Evolutionary conservation across 148 eudicot species (phyloP).

Genomic region (Pharnaceum exiguum): DNA sequence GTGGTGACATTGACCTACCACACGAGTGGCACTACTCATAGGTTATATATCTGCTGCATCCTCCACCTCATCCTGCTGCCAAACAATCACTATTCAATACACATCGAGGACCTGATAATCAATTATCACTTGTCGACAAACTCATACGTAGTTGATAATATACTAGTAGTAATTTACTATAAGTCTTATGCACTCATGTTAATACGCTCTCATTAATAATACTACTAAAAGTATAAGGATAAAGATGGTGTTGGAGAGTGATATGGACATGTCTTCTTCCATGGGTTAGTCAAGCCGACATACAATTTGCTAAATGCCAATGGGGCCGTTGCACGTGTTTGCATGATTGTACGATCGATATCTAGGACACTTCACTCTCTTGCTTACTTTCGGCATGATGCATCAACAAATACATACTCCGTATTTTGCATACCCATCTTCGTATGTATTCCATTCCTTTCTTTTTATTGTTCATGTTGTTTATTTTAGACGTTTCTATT

Average conservation of each 20-base stretch:
- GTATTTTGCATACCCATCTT: not conserved
- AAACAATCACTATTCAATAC: too few relatives aligned
- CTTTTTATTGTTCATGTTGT: too few relatives aligned
- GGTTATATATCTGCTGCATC: too few relatives aligned
- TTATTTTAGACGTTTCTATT: too few relatives aligned
- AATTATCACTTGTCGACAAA: not conserved
- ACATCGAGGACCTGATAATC: not conserved
- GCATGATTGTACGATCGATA: constrained; percentile 12
- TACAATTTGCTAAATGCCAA: constrained; percentile 13
- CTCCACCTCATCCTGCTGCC: not conserved
- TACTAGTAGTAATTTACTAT: not conserved
- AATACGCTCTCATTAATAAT: too few relatives aligned
- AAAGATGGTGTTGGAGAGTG: constrained; percentile 34
- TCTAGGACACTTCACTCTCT: constrained; percentile 2
- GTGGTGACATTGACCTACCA: constrained; percentile 11
- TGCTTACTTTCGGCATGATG: not conserved
- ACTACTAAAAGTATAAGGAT: too few relatives aligned
- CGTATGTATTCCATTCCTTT: too few relatives aligned
- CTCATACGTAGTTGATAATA: not conserved
- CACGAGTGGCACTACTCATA: not conserved
- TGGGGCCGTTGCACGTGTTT: constrained; percentile 56
- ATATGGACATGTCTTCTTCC: constrained; percentile 28
- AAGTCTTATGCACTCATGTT: too few relatives aligned
- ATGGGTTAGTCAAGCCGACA: constrained; percentile 54
- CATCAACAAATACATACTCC: not conserved